Percentiles rank a stretch among this genome's conserved stretches.
These are phyloP conservation scores for Chytriomyces confervae DNA, from an alignment of 192 early-diverging fungal genomes.

Conservation along the genomic window DNA sequence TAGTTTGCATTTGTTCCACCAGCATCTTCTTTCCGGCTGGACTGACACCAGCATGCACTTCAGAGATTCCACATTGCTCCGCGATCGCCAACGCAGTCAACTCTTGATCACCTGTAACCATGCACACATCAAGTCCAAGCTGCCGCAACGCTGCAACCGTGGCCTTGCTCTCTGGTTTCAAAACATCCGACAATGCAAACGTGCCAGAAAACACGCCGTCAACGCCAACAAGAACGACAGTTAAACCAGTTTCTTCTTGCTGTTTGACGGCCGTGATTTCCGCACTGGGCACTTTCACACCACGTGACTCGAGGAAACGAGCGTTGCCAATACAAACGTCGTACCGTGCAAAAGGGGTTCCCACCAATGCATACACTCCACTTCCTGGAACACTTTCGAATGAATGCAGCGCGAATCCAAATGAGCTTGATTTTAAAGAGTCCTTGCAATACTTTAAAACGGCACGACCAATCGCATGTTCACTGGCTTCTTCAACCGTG, in stretches of 20 bases:
- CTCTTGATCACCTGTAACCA: slow-evolving; percentile 95
- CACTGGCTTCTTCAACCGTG: not conserved
- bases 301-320: not conserved
- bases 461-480: slow-evolving; percentile 67
- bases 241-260: slow-evolving; percentile 74
- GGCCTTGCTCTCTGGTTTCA: slow-evolving; percentile 78
- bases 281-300: slow-evolving; percentile 34
- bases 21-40: slow-evolving; percentile 88
- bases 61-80: slow-evolving; percentile 76
- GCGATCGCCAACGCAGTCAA: slow-evolving; percentile 85
- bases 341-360: not conserved
- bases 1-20: slow-evolving; percentile 72
- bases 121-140: slow-evolving; percentile 81
- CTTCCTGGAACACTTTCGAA: slow-evolving; percentile 27
- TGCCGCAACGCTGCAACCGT: slow-evolving; percentile 71
- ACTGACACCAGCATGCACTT: slow-evolving; percentile 88
- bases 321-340: slow-evolving; percentile 1
- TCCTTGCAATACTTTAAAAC: slow-evolving; percentile 43
- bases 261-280: slow-evolving; percentile 66
- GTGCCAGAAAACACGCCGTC: slow-evolving; percentile 49
- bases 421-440: slow-evolving; percentile 40
- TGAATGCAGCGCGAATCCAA: slow-evolving; percentile 21
- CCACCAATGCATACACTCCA: slow-evolving; percentile 6
- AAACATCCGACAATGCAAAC: slow-evolving; percentile 78
- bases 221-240: slow-evolving; percentile 79